phyloP scores from a whole-genome alignment of 1,139 yeast genomes.

The Geotrichum macrosporum region DNA sequence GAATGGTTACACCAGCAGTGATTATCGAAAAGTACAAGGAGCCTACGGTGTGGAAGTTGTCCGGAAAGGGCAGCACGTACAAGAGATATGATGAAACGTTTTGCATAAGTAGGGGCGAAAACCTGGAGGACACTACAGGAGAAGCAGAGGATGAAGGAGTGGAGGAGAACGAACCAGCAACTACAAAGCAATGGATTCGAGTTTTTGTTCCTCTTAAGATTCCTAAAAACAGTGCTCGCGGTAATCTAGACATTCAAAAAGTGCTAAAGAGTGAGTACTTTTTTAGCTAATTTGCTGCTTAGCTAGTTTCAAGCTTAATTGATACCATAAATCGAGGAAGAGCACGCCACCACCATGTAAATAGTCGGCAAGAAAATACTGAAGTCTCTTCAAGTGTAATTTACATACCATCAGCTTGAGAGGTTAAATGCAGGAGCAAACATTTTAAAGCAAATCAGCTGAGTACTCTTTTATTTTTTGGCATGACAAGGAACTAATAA shows the following conservation, averaged over 20 bases:
- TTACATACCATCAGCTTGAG: too few relatives aligned
- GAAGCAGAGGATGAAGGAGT: not conserved
- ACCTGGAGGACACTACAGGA: not conserved
- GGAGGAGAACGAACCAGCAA: not conserved
- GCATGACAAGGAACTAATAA: too few relatives aligned
- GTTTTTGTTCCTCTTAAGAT: conserved; percentile 56
- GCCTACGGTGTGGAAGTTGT: conserved; percentile 11
- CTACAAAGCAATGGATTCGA: conserved; percentile 24
- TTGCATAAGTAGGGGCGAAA: not conserved
- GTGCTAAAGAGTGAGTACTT: conserved; percentile 71
- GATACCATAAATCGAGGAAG: too few relatives aligned
- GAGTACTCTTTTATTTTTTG: too few relatives aligned
- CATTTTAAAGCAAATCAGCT: too few relatives aligned
- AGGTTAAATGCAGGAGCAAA: too few relatives aligned
- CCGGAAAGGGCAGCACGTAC: not conserved
- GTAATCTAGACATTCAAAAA: conserved; percentile 66
- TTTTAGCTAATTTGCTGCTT: conserved; percentile 47
- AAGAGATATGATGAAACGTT: conserved; percentile 2
- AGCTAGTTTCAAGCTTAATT: too few relatives aligned
- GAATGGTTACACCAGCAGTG: conserved; percentile 16
- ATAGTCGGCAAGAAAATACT: too few relatives aligned
- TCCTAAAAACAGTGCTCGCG: conserved; percentile 69
- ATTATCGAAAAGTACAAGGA: conserved; percentile 17
- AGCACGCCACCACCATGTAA: too few relatives aligned
- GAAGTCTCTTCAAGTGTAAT: too few relatives aligned